These are phyloP conservation scores for Nakazawaea peltata DNA, from an alignment of 805 yeast genomes.

Conservation along the genomic window DNA sequence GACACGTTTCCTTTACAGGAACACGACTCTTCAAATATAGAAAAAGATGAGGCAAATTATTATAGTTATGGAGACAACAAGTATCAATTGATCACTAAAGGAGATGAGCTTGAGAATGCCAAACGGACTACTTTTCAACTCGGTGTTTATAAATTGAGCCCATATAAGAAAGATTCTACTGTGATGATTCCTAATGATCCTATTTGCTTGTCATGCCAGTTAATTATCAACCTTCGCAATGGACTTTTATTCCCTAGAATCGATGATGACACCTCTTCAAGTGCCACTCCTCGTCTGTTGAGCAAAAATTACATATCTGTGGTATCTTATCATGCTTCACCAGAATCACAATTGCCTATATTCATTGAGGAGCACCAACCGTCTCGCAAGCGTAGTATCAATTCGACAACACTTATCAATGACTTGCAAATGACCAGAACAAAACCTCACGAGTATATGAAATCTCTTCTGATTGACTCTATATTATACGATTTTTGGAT, in stretches of 20 bases:
- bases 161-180: conserved; percentile 20
- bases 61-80: not conserved
- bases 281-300: not conserved
- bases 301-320: conserved; percentile 27
- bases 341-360: conserved; percentile 44
- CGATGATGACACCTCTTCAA: too few relatives aligned
- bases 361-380: conserved; percentile 42
- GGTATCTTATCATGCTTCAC: conserved; percentile 41
- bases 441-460: conserved; percentile 23
- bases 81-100: conserved; percentile 6
- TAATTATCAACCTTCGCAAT: conserved; percentile 39
- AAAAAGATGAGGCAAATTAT: conserved; percentile 20
- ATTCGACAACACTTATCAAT: conserved; percentile 28
- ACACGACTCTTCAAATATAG: too few relatives aligned
- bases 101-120: conserved; percentile 4
- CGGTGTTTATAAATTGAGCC: conserved; percentile 42
- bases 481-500: conserved; percentile 46
- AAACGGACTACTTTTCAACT: conserved; percentile 31
- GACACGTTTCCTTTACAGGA: conserved; percentile 42
- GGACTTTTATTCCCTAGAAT: conserved; percentile 36
- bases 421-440: conserved; percentile 27
- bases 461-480: conserved; percentile 34
- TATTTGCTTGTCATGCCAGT: conserved; percentile 36
- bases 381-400: conserved; percentile 23
- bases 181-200: conserved; percentile 50